phyloP scores from a whole-genome alignment of 2,329 filamentous ascomycete genomes.

The Cordyceps cicadae region DNA sequence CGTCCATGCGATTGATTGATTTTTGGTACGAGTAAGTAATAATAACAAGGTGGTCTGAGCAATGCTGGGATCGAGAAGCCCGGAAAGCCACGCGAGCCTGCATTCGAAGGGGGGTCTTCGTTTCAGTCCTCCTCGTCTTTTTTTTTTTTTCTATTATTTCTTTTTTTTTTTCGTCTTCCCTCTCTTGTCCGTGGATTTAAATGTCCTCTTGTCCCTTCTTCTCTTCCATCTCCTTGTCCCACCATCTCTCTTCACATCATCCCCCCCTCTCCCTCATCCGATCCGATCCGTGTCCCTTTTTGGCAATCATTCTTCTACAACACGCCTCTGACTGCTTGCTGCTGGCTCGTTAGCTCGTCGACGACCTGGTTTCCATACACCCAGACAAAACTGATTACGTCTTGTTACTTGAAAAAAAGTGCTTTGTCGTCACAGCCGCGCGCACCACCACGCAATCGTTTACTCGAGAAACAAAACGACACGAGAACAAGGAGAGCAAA shows the following conservation, averaged over 20 bases:
- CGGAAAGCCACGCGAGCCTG: slow-evolving; percentile 9
- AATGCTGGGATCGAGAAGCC: slow-evolving; percentile 4
- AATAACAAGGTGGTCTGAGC: slow-evolving; percentile 9
- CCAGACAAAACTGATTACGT: background rate
- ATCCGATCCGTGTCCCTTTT: background rate
- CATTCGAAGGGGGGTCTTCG: background rate
- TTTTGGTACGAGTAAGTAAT: background rate
- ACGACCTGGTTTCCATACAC: background rate
- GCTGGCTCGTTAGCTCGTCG: slow-evolving; percentile 1
- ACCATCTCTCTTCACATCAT: background rate
- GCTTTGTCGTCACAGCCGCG: background rate
- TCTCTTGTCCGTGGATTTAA: slow-evolving; percentile 9
- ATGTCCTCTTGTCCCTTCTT: slow-evolving; percentile 5
- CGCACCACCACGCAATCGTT: background rate
- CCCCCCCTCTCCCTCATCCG: background rate
- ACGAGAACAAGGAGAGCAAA: background rate
- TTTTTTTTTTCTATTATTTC: background rate
- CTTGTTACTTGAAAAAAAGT: background rate
- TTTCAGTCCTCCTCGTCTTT: background rate
- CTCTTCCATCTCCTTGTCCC: background rate
- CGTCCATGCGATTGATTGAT: background rate
- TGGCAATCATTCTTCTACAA: background rate
- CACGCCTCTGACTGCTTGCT: background rate
- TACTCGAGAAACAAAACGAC: background rate
- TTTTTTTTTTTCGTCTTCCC: background rate